Conservation (phyloP, 2,329 filamentous ascomycete genomes). For the Camptophora hylomeconis region DNA sequence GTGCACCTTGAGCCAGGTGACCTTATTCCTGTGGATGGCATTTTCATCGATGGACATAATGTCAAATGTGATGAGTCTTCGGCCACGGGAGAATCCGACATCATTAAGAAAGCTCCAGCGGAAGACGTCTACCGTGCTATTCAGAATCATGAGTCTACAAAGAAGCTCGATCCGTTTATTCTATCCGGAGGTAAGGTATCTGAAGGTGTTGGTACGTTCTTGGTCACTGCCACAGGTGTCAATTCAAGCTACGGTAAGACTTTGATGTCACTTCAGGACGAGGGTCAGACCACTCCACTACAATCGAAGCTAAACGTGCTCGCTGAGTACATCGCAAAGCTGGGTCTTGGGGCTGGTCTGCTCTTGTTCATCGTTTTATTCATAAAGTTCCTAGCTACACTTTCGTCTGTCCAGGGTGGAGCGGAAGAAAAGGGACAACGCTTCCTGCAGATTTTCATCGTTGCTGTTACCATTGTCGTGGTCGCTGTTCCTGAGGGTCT, state of each 20-base stretch:
- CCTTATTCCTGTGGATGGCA: constrained; percentile 58
- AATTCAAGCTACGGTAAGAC: constrained; percentile 66
- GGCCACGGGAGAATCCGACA: constrained; percentile 61
- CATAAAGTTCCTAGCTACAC: constrained; percentile 58
- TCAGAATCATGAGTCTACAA: constrained; percentile 44
- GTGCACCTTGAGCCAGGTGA: constrained; percentile 62
- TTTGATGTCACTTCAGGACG: constrained; percentile 64
- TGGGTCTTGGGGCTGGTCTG: constrained; percentile 57
- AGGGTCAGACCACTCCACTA: constrained; percentile 63
- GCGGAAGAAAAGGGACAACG: constrained; percentile 40
- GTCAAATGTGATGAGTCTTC: constrained; percentile 63
- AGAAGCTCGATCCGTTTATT: constrained; percentile 67
- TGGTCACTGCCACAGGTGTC: constrained; percentile 62
- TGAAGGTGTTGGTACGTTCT: constrained; percentile 61
- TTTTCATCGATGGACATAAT: constrained; percentile 53
- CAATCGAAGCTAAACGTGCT: constrained; percentile 66
- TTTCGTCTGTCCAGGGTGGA: constrained; percentile 37
- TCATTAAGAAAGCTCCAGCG: constrained; percentile 53
- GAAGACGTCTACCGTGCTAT: constrained; percentile 53
- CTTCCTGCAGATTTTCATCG: constrained; percentile 47
- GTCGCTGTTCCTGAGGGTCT: constrained; percentile 49
- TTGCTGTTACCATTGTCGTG: constrained; percentile 46
- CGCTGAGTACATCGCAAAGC: constrained; percentile 68
- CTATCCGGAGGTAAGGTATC: constrained; percentile 66
- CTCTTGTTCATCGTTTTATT: constrained; percentile 67